Percentiles rank a stretch among this genome's conserved stretches.
Conservation (phyloP, 192 early-diverging fungal genomes). For the Entophlyctis helioformis region DNA sequence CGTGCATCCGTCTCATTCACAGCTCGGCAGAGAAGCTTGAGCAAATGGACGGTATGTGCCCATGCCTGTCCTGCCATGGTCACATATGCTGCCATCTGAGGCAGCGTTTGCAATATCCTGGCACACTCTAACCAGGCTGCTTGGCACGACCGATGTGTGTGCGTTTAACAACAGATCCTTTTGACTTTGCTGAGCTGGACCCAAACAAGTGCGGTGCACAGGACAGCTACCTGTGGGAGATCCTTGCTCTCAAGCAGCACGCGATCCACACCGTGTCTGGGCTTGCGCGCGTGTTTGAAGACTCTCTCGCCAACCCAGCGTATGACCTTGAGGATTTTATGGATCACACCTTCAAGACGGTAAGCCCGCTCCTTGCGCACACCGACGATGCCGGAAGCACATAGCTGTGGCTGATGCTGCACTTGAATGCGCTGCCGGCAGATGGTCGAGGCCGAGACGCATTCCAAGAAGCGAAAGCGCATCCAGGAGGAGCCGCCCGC, state of each 20-base stretch:
- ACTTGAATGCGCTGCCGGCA: too few relatives aligned
- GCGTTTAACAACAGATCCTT: constrained; percentile 36
- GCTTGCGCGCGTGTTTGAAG: constrained; percentile 72
- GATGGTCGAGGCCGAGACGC: too few relatives aligned
- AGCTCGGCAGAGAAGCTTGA: constrained; percentile 1
- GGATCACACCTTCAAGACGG: constrained; percentile 61
- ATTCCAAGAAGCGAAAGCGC: too few relatives aligned
- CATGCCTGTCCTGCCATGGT: background rate
- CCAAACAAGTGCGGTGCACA: constrained; percentile 69
- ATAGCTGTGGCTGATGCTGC: too few relatives aligned
- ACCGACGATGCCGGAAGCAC: too few relatives aligned
- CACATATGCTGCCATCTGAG: background rate
- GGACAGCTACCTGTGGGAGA: constrained; percentile 88
- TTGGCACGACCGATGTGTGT: background rate
- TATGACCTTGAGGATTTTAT: constrained; percentile 94
- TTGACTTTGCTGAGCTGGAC: constrained; percentile 47
- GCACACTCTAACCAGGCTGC: background rate
- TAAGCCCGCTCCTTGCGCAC: too few relatives aligned
- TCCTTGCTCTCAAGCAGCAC: constrained; percentile 74
- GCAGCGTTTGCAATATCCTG: background rate
- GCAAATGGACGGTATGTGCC: background rate
- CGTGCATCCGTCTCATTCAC: constrained; percentile 82
- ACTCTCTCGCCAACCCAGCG: constrained; percentile 73
- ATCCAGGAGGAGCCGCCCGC: too few relatives aligned
- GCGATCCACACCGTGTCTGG: constrained; percentile 79